Base-by-base conservation (phyloP, 768 basidiomycete genomes). In the Tremella yokohamensis region DNA sequence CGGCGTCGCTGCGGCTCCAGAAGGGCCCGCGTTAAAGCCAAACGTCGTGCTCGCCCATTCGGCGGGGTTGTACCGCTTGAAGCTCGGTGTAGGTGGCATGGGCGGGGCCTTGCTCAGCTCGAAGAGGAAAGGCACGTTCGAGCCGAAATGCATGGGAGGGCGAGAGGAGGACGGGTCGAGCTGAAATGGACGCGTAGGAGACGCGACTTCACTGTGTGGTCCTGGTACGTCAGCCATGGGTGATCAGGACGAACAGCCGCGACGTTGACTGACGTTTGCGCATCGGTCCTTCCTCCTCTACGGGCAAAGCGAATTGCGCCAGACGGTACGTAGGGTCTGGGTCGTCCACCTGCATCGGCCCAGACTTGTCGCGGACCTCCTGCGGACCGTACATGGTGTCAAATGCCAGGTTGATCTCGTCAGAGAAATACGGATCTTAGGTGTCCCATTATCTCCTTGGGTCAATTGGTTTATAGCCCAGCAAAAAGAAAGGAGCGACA, bases 281-380 rank as follows among this genome's bases (percentile, higher is more conserved):
- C 18, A 67, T 57, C 9, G 66, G 72, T 3, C 69, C 69, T 37
- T 70, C 64, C 12, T 70, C 61, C 11, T 49, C 39, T 15, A 51
- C 40, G n/a, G 54, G 47, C 8, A 61, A 22, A 40, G 56, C 53
- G 38, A 47, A 65, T n/a, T 63, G 47, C 11, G 56, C 57, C 8
- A 65, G 45, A 26, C 63, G 60, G 40, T 57, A 62, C 18, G 55
- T 49, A 9, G 57, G 61, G 24, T 56, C 52, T 8, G 63, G 60
- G 26, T 57, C 19, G 51, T 73, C 69, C 37, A 70, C 57, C 39
- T 73, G 69, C 72, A 73, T 73, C 3, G 69, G 66, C 18, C 56
- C 63, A 8, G 62, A 68, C 25, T 49, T 66, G 42, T 68, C 69
- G n/a, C 62, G 34, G 2, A 49, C 16, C n/a, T 45, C 29, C 42